These are phyloP conservation scores for Saussurea involucrata DNA, from an alignment of 129 eudicot species.

Conservation along the genomic window DNA sequence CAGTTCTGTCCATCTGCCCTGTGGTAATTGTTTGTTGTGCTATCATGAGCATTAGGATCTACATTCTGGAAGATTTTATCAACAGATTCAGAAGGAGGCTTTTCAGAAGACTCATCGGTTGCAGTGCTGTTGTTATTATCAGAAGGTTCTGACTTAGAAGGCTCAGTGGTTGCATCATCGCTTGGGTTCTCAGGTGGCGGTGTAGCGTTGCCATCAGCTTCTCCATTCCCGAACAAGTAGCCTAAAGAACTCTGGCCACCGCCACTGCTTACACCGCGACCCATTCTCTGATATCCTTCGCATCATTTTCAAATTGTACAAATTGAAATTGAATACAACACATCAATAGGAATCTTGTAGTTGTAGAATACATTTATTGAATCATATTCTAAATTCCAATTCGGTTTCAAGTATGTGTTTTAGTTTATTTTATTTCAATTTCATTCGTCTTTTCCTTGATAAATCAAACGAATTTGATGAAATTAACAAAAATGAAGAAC, in stretches of 20 bases:
- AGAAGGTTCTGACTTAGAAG: constrained; percentile 26
- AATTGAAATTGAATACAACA: neutral
- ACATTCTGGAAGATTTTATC: constrained; percentile 36
- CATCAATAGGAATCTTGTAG: neutral
- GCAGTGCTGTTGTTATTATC: neutral
- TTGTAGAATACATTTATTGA: neutral
- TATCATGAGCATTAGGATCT: constrained; percentile 23
- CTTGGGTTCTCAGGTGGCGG: constrained; percentile 32
- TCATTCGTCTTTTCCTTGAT: neutral
- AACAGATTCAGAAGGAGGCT: constrained; percentile 19
- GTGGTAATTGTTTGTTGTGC: constrained; percentile 49
- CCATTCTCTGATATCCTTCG: constrained; percentile 37
- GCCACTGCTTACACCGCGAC: constrained; percentile 78
- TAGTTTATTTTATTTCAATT: neutral
- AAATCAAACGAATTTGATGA: neutral
- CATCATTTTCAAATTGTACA: neutral
- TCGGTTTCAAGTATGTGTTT: neutral
- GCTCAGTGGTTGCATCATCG: constrained; percentile 24
- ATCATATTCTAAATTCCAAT: neutral
- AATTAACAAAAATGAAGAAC: neutral
- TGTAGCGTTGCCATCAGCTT: constrained; percentile 15
- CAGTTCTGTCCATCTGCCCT: constrained; percentile 81
- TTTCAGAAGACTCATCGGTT: constrained; percentile 15
- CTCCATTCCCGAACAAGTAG: constrained; percentile 60
- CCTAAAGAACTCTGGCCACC: constrained; percentile 85